Percentiles rank a stretch among this genome's conserved stretches.
Conservation (phyloP, 352 stramenopile species). For the Phytophthora tentaculata region DNA sequence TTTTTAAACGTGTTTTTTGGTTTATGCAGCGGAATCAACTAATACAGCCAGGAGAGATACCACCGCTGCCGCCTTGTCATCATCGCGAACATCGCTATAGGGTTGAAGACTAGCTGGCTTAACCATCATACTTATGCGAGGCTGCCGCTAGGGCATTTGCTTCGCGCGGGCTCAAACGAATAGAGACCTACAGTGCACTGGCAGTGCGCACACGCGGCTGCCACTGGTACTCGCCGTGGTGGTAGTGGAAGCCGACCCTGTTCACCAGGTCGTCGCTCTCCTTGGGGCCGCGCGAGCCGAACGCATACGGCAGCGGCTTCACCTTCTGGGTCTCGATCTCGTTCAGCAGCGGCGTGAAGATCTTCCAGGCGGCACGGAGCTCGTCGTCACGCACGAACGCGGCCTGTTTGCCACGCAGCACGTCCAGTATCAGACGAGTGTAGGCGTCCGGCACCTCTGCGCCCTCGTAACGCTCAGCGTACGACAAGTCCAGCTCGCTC, state of each 20-base stretch:
- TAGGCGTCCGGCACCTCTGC: slow-evolving; percentile 96
- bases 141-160: slow-evolving; percentile 7
- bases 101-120: slow-evolving; percentile 26
- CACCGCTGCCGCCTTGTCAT: not conserved
- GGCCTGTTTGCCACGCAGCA: slow-evolving; percentile 94
- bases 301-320: slow-evolving; percentile 92
- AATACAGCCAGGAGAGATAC: not conserved
- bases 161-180: slow-evolving; percentile 11
- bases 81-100: not conserved
- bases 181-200: slow-evolving; percentile 55
- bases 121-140: slow-evolving; percentile 34
- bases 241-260: slow-evolving; percentile 80
- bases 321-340: slow-evolving; percentile 94
- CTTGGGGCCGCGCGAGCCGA: slow-evolving; percentile 93
- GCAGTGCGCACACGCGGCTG: slow-evolving; percentile 45
- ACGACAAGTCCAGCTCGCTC: slow-evolving; percentile 97
- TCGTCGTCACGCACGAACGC: slow-evolving; percentile 99
- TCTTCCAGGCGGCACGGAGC: slow-evolving; percentile 95
- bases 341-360: slow-evolving; percentile 98
- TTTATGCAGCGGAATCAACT: not conserved
- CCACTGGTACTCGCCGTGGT: slow-evolving; percentile 80
- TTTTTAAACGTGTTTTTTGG: not conserved
- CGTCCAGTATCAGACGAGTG: slow-evolving; percentile 97
- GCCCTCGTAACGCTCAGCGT: slow-evolving; percentile 88
- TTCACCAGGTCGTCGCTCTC: slow-evolving; percentile 87